Conservation (phyloP, 768 basidiomycete genomes). For the Lactifluus subvellereus region DNA sequence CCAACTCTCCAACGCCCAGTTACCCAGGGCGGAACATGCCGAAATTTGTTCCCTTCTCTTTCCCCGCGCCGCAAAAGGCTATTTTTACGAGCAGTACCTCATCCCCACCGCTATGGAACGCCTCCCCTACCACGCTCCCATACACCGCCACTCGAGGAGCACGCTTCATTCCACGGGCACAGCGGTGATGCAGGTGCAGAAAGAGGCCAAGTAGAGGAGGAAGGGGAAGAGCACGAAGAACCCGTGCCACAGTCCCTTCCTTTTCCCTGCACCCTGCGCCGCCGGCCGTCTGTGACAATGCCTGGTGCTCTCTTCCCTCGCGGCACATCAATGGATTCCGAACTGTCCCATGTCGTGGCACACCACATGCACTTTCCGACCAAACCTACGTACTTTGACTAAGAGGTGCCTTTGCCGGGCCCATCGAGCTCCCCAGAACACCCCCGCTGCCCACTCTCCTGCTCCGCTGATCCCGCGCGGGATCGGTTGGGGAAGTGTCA, state of each 20-base stretch:
- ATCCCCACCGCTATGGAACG: background rate
- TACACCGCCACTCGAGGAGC: background rate
- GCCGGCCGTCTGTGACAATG: conserved; percentile 53
- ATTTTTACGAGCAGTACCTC: background rate
- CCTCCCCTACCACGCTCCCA: background rate
- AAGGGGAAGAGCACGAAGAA: conserved; percentile 5
- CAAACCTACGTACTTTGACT: conserved; percentile 4
- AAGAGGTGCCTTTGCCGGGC: conserved; percentile 2
- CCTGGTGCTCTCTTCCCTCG: conserved; percentile 74
- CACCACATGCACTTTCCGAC: conserved; percentile 39
- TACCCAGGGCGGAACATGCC: background rate
- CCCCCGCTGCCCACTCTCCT: background rate
- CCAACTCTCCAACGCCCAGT: conserved; percentile 2
- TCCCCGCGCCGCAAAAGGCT: background rate
- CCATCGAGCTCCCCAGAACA: background rate
- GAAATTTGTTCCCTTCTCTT: background rate
- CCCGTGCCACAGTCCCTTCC: conserved; percentile 28
- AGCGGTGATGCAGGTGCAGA: conserved; percentile 15
- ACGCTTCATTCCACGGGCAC: background rate
- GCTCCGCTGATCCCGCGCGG: conserved; percentile 1
- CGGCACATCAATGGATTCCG: conserved; percentile 49
- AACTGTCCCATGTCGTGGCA: conserved; percentile 33
- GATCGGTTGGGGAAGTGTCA: background rate
- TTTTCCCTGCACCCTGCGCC: conserved; percentile 33
- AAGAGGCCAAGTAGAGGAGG: conserved; percentile 18